A percentile compares a stretch with the other conserved stretches of the same genome.
Conservation (phyloP, 257 asterid genomes). For the Primulina huaijiensis region DNA sequence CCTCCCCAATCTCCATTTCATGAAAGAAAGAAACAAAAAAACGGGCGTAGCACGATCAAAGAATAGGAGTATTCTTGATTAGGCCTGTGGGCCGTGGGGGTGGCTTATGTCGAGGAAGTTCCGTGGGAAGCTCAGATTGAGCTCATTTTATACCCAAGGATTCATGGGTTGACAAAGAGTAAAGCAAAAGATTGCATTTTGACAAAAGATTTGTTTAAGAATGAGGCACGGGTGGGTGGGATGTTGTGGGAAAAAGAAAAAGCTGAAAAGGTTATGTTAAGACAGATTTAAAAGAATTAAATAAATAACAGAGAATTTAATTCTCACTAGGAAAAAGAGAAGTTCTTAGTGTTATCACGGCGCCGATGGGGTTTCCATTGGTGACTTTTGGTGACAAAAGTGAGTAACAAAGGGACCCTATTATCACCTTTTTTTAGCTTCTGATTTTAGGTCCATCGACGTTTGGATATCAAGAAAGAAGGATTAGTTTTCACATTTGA, state of each 20-base stretch:
- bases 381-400: constrained; percentile 28
- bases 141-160: constrained; percentile 9
- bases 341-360: constrained; percentile 21
- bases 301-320: constrained; percentile 21
- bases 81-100: no score
- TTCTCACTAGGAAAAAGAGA: constrained; percentile 39
- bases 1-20: constrained; percentile 34
- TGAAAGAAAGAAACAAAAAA: neutral
- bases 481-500: no score
- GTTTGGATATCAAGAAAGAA: neutral
- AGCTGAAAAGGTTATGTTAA: constrained; percentile 34
- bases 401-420: constrained; percentile 34
- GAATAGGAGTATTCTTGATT: no score
- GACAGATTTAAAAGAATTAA: constrained; percentile 12
- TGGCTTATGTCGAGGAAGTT: constrained; percentile 21
- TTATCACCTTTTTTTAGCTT: constrained; percentile 21
- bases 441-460: neutral
- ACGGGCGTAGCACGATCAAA: neutral
- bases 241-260: constrained; percentile 32
- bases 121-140: constrained; percentile 23
- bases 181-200: constrained; percentile 22
- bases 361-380: constrained; percentile 25
- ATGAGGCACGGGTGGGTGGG: constrained; percentile 55
- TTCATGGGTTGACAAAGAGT: constrained; percentile 45
- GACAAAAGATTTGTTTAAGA: constrained; percentile 27